Base-by-base conservation (phyloP, 768 basidiomycete species). In the Mrakia gelida region DNA sequence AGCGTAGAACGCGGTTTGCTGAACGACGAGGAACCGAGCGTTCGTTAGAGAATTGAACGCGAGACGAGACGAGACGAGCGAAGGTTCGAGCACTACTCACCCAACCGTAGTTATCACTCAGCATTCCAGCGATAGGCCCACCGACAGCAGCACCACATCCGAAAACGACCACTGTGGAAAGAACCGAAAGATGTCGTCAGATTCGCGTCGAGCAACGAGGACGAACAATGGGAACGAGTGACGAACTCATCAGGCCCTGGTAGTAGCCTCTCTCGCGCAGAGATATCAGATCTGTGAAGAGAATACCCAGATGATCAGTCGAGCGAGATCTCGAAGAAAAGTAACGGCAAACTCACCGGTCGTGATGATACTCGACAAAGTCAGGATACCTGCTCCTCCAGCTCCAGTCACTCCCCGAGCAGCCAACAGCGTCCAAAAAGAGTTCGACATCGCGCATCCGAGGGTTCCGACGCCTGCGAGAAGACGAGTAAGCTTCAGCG, bases 381-480 rank as follows among this genome's bases (percentile, higher is more conserved):
- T 67, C 4, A 79, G 56, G 41, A 79, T 79, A 18, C 78, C 78
- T 26, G 71, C 78, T 16, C 78, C 78, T 23, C 78, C 78, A 6
- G 43, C 61, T 30, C 77, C 77, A 0, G 72, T 62, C 3, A 78
- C 30, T 3, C 45, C 77, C 7, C 77, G 41, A 43, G 56, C 70
- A 23, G 45, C 45, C 43, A 78, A 71, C 30, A 78, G 54, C 2
- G 41, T 49, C 28, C 72, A 63, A 4, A 78, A 61, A 28, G 43
- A 43, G 32, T 59, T 34, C 21, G 77, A 71, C 4, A 45, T 5
- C 0, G 71, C 71, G 34, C 77, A 78, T 3, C 59, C 45, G n/a
- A 78, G 52, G 13, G 41, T 45, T 23, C 77, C 77, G 16, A 65
- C 9, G 3, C 54, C 76, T 74, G 32, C 54, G 49, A 28, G 49